phyloP scores from a whole-genome alignment of 257 asterid genomes.

The Fraxinus quadrangulata region DNA sequence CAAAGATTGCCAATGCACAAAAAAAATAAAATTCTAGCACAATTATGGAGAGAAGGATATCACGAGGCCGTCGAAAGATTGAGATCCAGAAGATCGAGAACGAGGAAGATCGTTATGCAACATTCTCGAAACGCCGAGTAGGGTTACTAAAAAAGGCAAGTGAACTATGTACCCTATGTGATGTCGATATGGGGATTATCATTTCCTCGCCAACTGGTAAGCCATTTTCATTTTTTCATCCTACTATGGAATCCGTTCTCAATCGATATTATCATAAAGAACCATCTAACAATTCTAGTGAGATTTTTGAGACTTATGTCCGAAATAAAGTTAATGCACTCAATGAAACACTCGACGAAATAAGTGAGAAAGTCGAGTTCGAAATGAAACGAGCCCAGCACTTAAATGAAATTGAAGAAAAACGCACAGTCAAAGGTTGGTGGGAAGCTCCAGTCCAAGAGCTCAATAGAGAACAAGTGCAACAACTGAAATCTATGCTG shows the following conservation, averaged over 20 bases:
- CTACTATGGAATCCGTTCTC: slow-evolving; percentile 28
- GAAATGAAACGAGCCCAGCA: slow-evolving; percentile 27
- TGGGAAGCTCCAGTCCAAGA: slow-evolving; percentile 13
- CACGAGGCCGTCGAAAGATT: slow-evolving; percentile 37
- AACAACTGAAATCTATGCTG: neutral
- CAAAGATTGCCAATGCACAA: neutral
- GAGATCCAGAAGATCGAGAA: slow-evolving; percentile 26
- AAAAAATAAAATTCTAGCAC: neutral
- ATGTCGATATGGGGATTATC: slow-evolving; percentile 33
- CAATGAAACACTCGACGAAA: slow-evolving; percentile 7
- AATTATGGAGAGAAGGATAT: slow-evolving; percentile 28
- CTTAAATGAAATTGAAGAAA: neutral
- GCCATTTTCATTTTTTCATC: slow-evolving; percentile 48
- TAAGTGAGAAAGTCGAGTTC: slow-evolving; percentile 5
- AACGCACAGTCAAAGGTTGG: neutral
- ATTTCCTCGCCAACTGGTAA: slow-evolving; percentile 44
- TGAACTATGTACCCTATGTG: slow-evolving; percentile 34
- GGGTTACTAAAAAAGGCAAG: slow-evolving; percentile 36
- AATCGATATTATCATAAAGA: neutral
- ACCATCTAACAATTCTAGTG: neutral
- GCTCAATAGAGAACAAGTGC: slow-evolving; percentile 6
- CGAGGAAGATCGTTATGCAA: slow-evolving; percentile 19
- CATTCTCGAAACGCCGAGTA: slow-evolving; percentile 37
- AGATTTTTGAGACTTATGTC: slow-evolving; percentile 23
- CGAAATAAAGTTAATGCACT: slow-evolving; percentile 30